phyloP scores from a whole-genome alignment of 2,329 filamentous ascomycete genomes.

The Aspergillus novoparasiticus region DNA sequence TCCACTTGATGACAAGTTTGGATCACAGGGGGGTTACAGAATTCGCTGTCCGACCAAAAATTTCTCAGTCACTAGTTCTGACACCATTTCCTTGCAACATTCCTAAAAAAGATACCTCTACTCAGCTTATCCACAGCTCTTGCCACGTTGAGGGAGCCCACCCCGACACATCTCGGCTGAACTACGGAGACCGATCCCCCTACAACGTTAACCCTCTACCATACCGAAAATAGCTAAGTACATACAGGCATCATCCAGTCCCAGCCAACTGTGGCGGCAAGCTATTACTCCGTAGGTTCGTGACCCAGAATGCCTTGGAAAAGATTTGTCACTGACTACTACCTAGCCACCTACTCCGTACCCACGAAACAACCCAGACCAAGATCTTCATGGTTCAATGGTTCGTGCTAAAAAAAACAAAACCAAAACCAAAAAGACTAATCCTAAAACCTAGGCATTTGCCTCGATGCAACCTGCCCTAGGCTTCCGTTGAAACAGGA shows the following conservation, averaged over 20 bases:
- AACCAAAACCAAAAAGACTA: neutral
- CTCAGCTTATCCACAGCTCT: neutral
- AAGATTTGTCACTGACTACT: conserved; percentile 2
- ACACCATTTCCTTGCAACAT: neutral
- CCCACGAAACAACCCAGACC: neutral
- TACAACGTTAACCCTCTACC: neutral
- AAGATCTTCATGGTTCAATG: conserved; percentile 1
- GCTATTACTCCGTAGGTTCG: neutral
- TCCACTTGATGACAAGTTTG: neutral
- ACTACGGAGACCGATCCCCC: conserved; percentile 3
- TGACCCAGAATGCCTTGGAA: neutral
- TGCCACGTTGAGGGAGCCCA: neutral
- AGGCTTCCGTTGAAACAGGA: neutral
- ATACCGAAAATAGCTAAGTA: neutral
- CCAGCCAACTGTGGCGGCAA: neutral
- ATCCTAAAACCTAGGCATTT: neutral
- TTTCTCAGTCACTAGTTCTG: neutral
- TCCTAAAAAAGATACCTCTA: neutral
- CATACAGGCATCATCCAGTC: too few species aligned
- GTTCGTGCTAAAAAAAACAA: neutral
- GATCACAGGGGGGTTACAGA: neutral
- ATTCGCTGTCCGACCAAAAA: neutral
- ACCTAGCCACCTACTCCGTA: neutral
- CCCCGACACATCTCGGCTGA: neutral
- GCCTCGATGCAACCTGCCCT: neutral